Evolutionary conservation across 495 filamentous ascomycete species (phyloP).

Genomic region (Thermothielavioides terrestris): DNA sequence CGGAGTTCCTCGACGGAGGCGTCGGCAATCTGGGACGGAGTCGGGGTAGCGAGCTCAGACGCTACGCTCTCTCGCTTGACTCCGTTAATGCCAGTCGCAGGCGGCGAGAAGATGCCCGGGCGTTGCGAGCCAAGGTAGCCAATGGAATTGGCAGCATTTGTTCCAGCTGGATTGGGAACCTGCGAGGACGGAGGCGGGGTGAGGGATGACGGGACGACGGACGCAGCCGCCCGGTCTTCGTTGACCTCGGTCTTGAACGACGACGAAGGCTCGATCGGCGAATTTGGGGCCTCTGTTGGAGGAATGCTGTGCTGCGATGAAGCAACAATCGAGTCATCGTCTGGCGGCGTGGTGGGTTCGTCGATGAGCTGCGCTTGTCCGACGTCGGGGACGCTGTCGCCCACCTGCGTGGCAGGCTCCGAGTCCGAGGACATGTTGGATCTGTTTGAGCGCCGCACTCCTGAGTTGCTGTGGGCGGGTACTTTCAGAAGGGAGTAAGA

Average conservation of each 20-base stretch:
- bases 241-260: slow-evolving; percentile 34
- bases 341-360: slow-evolving; percentile 34
- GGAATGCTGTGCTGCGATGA: slow-evolving; percentile 37
- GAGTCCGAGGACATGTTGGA: slow-evolving; percentile 16
- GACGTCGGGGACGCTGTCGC: slow-evolving; percentile 21
- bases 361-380: slow-evolving; percentile 18
- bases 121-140: slow-evolving; percentile 38
- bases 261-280: slow-evolving; percentile 28
- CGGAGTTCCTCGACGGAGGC: slow-evolving; percentile 52
- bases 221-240: slow-evolving; percentile 27
- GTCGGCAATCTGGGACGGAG: slow-evolving; percentile 54
- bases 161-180: slow-evolving; percentile 33
- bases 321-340: slow-evolving; percentile 21
- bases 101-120: slow-evolving; percentile 45
- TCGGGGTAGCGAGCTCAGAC: slow-evolving; percentile 48
- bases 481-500: not conserved
- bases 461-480: not conserved
- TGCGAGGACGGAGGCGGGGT: slow-evolving; percentile 74
- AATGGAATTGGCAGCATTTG: slow-evolving; percentile 27
- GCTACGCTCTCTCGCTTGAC: slow-evolving; percentile 43
- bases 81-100: slow-evolving; percentile 45
- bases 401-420: slow-evolving; percentile 19
- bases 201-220: slow-evolving; percentile 45
- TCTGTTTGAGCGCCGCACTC: not conserved
- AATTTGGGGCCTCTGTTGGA: slow-evolving; percentile 36